Base-by-base conservation (phyloP, 1,139 yeast genomes). In the Pneumocystis jirovecii region DNA sequence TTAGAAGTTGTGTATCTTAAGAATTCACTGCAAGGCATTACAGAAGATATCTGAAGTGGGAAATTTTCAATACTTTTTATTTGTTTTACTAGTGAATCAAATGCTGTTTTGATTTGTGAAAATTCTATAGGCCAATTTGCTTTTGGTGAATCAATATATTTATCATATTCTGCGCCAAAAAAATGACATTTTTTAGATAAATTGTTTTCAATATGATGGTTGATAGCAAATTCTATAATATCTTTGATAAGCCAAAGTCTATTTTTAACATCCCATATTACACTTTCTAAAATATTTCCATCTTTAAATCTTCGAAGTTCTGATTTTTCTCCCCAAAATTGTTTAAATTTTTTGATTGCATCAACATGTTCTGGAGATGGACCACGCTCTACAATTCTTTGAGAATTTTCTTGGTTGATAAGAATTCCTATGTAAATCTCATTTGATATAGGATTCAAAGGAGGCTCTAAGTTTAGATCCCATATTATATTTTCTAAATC, bases 291-390 rank as follows among this genome's bases (percentile, higher is more conserved):
- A 68, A 95, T 89, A 2, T 86, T 79, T 42, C 97, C 97, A 74
- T 91, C 96, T 60, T 75, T 76, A 77, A 91, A 95, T 73, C 95
- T 83, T 78, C 99, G 84, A 67, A 93, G 79, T 19, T 95, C 89
- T 0, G 96, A 85, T 70, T 83, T 85, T 17, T 82, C 74, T 2
- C 97, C 97, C 99, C 98, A 95, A 73, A 93, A 91, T 4, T 83
- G 78, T 70, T 89, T 83, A 77, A 95, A 93, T 65, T 81, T 80
- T 8, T 78, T 74, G 6, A 86, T 84, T 42, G 81, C 85, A 40
- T 79, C 80, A 61, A 81, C 83, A 64, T 83, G 82, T 66, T 82
- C 82, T 4, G 78, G 75, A n/a, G 76, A 71, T 2, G 97, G 97
- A 1, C 97, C 98, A 71, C 83, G 87, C 0, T 95, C 88, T 1